Evolutionary conservation across 768 basidiomycete species (phyloP), one percentile per base, ranked within the genome.

Genomic region (Cyclocybe cylindracea): DNA sequence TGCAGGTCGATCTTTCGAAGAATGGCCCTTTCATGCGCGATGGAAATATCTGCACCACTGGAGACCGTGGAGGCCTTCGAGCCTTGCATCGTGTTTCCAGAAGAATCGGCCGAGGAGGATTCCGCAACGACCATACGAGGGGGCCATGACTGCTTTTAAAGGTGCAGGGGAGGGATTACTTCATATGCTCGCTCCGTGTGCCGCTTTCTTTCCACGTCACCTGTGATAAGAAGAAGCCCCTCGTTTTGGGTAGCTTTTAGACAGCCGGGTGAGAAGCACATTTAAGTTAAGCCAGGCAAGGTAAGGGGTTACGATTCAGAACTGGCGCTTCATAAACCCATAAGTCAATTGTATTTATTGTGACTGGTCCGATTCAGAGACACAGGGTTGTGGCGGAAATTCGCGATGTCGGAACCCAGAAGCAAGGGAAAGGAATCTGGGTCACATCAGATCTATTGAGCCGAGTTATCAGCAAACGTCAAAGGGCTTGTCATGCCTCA

Each of bases 1-100:
- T 76, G 78, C 58, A 82, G 50, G 63, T 89, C 87, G 44, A 89
- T 79, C 64, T 78, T 85, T 40, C 85, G 70, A 36, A 80, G 66
- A 19, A 89, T 72, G 47, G 70, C 78, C 43, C 68, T 72, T 62
- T 85, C 85, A 58, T 87, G 24, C 5, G 24, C 24, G 24, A 24
- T 72, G 41, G 89, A 60, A 38, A 35, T 5, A 9, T 18, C 11
- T 14, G 46, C 24, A 18, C 31, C 32, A 41, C 49, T 45, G 7
- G 47, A 46, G 8, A 46, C 11, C 19, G 39, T 48, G n/a, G 53
- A 35, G 13, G 18, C 41, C 19, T 43, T 43, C 18, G 41, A 43
- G 41, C 18, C 18, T 18, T 43, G 14, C 11, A 11, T 43, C 29
- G n/a, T 16, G 5, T 24, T 19, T 18, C 19, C 41, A 43, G 18